A percentile compares a stretch with the other conserved stretches of the same genome.
phyloP scores from a whole-genome alignment of 345 rosid genomes.

The Acer campestre region DNA sequence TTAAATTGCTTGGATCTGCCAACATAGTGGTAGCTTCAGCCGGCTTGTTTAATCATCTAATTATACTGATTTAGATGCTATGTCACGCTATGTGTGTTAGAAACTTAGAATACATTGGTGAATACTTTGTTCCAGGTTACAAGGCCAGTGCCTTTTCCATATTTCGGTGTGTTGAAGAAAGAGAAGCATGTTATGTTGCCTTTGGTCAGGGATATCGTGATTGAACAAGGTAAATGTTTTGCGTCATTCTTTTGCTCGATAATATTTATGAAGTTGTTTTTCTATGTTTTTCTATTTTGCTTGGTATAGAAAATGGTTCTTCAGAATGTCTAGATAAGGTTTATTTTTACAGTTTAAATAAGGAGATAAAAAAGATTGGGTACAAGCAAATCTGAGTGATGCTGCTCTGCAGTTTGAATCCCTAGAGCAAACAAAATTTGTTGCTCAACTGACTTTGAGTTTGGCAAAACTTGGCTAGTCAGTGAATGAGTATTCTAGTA shows the following conservation, averaged over 20 bases:
- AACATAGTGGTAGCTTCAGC: not conserved
- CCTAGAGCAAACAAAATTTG: not conserved
- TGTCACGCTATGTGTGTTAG: not conserved
- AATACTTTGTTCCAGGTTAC: constrained; percentile 40
- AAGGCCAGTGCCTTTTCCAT: constrained; percentile 63
- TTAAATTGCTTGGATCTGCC: not conserved
- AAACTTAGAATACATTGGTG: not conserved
- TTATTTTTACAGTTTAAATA: not conserved
- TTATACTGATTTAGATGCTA: not conserved
- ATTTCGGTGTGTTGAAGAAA: constrained; percentile 64
- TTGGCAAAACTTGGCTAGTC: not conserved
- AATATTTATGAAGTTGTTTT: not conserved
- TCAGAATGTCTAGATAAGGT: not conserved
- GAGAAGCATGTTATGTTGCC: constrained; percentile 71
- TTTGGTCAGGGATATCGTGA: constrained; percentile 61
- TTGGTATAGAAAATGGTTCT: not conserved
- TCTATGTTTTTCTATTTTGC: not conserved
- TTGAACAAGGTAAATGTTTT: constrained; percentile 59
- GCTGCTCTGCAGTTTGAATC: not conserved
- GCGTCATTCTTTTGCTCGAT: not conserved
- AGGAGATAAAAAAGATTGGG: not conserved
- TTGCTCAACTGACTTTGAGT: not conserved
- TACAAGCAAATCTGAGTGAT: not conserved
- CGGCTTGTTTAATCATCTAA: not conserved
- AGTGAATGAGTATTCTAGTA: not conserved